phyloP scores from a whole-genome alignment of 352 stramenopile species.

The Globisporangium cederbergense region DNA sequence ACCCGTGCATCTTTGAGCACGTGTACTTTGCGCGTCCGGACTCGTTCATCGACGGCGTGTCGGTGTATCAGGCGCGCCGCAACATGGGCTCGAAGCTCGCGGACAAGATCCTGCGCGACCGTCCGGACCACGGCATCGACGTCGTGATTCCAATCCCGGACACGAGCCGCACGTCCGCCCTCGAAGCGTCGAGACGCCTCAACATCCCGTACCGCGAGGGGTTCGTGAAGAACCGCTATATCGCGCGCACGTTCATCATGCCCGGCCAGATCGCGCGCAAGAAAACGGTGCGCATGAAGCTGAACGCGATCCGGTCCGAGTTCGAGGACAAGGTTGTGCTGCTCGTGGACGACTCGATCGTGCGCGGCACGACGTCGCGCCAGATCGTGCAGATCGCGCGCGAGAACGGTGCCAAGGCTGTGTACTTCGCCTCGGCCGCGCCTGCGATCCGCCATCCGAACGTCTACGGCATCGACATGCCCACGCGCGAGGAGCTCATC shows the following conservation, averaged over 20 bases:
- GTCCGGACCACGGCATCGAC: constrained; percentile 94
- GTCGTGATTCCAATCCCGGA: constrained; percentile 99
- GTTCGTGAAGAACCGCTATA: constrained; percentile 99
- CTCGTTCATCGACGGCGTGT: constrained; percentile 98
- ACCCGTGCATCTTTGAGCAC: constrained; percentile 99
- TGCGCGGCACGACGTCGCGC: constrained; percentile 96
- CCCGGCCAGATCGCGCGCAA: constrained; percentile 94
- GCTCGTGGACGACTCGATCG: constrained; percentile 99
- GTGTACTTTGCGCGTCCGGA: constrained; percentile 99
- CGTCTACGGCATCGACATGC: constrained; percentile 99
- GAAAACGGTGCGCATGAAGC: constrained; percentile 98
- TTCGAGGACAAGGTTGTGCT: constrained; percentile 96
- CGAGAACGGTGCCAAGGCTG: constrained; percentile 94
- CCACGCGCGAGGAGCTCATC: constrained; percentile 96
- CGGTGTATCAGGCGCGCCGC: constrained; percentile 96
- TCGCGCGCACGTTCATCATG: constrained; percentile 99
- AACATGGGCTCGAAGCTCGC: constrained; percentile 99
- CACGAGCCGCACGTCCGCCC: constrained; percentile 94
- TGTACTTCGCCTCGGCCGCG: constrained; percentile 96
- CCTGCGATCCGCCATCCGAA: constrained; percentile 98
- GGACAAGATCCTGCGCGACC: constrained; percentile 90
- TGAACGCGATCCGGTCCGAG: constrained; percentile 95
- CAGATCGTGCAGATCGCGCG: constrained; percentile 99
- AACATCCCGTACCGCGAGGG: constrained; percentile 95
- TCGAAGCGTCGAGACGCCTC: constrained; percentile 88